Base-by-base conservation (phyloP, 768 basidiomycete genomes). In the Mycena latifolia region DNA sequence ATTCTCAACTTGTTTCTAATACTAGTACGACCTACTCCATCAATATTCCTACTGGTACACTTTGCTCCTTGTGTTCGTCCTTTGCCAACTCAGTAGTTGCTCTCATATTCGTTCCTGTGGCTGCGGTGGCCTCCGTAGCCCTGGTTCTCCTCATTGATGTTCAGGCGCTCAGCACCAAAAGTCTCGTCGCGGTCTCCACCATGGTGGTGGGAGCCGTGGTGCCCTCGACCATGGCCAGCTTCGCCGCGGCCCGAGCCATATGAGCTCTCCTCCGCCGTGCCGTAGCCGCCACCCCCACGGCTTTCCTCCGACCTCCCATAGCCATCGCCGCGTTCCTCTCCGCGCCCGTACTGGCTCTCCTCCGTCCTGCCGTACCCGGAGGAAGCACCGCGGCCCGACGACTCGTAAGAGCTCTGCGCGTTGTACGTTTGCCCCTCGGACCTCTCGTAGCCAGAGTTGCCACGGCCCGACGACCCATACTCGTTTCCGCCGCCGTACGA, bases 101-200 rank as follows among this genome's bases (percentile, higher is more conserved):
- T 66, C 39, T 67, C 71, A 39, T 76, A 67, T 48, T 69, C 63
- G 54, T 65, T 63, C 50, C 66, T 70, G 37, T 64, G 41, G 31
- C 65, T 33, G 45, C 69, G 55, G 51, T 58, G 57, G 15, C 70
- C 57, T 55, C 57, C 61, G 14, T 72, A 61, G 12, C 76, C 74
- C 39, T 78, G 77, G 15, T 80, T 78, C 39, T 77, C 75, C 22
- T 77, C 74, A 35, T 76, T 71, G 46, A 86, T 75, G 55, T 81
- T 83, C 58, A 87, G 71, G n/a, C 82, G 77, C 70, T 86, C 86
- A 9, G 80, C 84, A 5, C 86, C 85, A 72, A 82, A 87, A 3
- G 86, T 87, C 52, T 87, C 85, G 31, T 80, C 74, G 59, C 74
- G 55, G n/a, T 45, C 57, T 24, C 64, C 57, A 41, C 56, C 59